Base-by-base conservation (phyloP, 306 rosid species). In the Macrotyloma uniflorum region DNA sequence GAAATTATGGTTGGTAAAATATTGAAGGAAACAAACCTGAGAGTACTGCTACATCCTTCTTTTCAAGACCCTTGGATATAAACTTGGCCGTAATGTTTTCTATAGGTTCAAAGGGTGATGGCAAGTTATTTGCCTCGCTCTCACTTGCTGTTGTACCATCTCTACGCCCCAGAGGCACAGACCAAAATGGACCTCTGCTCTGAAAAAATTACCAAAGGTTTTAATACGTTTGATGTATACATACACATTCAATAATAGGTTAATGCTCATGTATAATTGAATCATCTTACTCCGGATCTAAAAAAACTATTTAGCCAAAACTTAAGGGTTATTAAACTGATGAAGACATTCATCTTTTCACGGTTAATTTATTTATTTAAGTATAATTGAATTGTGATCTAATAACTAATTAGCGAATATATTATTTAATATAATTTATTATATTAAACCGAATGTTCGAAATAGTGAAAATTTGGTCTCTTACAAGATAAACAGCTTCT, bases 141-240 rank as follows among this genome's bases (percentile, higher is more conserved):
- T 82, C 80, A 35, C 80, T 89, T 0, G 96, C 91, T 12, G 91
- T 91, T 58, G 86, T 95, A 62, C 93, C 90, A 79, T 95, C 98
- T 79, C 91, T 84, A 5, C 97, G 97, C 51, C 98, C 98, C 32
- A 95, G 79, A 24, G 92, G 93, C 11, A 87, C 83, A 5, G 42
- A 4, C 98, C 98, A 95, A 79, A 71, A 89, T 15, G 91, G 93
- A 1, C 97, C 97, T 82, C 84, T 95, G 50, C 89, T 81, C 97
- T 91, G 70, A 45, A 20, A 32, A 58, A 42, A 66, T 61, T 36
- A 59, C 2, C 19, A 28, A 23, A 75, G 0, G 15, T 54, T 40
- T 33, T 18, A 12, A 46, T 79, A 76, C 15, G 7, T 22, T 13
- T 42, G 14, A 8, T 13, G 3, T 15, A 14, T 59, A 15, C 3